These are phyloP conservation scores for Termitomyces heimii DNA, from an alignment of 768 basidiomycete genomes.

Conservation along the genomic window DNA sequence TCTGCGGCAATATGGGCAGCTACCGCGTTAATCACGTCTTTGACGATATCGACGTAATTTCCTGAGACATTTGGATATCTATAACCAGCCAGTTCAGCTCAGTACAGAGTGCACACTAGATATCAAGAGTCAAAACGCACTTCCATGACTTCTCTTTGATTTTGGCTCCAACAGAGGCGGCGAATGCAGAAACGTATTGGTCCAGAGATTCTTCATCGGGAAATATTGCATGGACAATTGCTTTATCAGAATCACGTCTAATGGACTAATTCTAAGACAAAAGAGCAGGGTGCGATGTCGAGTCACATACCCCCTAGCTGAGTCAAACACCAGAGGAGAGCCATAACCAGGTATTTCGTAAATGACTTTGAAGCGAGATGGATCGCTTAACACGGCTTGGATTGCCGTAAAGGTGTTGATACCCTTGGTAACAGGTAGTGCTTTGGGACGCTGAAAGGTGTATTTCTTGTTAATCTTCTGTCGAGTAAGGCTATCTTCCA, in stretches of 20 bases:
- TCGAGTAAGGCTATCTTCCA: slow-evolving; percentile 28
- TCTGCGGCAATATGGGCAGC: slow-evolving; percentile 35
- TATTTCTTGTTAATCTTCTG: slow-evolving; percentile 34
- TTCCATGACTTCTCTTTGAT: slow-evolving; percentile 27
- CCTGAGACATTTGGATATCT: slow-evolving; percentile 26
- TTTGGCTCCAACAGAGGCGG: slow-evolving; percentile 19
- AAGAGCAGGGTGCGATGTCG: background rate
- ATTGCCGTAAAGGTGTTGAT: slow-evolving; percentile 29
- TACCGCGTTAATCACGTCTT: slow-evolving; percentile 41
- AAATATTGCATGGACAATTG: slow-evolving; percentile 29
- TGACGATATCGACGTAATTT: slow-evolving; percentile 39
- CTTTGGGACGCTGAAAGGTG: slow-evolving; percentile 32
- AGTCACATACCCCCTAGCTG: slow-evolving; percentile 21
- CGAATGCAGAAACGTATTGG: slow-evolving; percentile 24
- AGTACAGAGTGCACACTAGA: slow-evolving; percentile 17
- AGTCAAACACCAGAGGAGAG: slow-evolving; percentile 34
- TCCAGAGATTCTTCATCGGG: slow-evolving; percentile 24
- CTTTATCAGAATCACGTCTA: slow-evolving; percentile 28
- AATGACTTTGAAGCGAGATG: slow-evolving; percentile 26
- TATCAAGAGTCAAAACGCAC: slow-evolving; percentile 7
- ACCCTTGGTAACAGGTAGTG: slow-evolving; percentile 20
- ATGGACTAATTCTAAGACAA: background rate
- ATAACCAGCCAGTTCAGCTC: background rate
- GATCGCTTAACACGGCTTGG: slow-evolving; percentile 27
- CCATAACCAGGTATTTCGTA: slow-evolving; percentile 36